Evolutionary conservation across 129 eudicot species (phyloP).

Genomic region (Deinandra increscens): DNA sequence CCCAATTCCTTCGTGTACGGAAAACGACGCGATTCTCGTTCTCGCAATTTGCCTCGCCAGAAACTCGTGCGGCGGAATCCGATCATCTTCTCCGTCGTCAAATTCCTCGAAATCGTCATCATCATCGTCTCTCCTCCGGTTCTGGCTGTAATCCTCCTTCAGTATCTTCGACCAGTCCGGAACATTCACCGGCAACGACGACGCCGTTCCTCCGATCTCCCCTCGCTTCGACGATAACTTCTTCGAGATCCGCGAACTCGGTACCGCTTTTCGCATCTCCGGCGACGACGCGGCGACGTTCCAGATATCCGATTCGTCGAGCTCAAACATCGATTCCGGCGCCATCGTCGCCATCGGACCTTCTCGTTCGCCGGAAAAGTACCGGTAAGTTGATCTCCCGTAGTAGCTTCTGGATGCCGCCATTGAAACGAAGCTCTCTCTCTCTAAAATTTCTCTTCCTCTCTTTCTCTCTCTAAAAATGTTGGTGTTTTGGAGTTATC

Average conservation of each 20-base stretch:
- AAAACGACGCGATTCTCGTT: constrained; percentile 33
- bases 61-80: constrained; percentile 43
- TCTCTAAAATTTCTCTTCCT: not conserved
- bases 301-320: constrained; percentile 81
- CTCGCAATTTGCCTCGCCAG: constrained; percentile 37
- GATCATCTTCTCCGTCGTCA: constrained; percentile 7
- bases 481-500: constrained; percentile 19
- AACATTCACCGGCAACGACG: constrained; percentile 70
- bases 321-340: constrained; percentile 51
- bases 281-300: constrained; percentile 50
- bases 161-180: constrained; percentile 82
- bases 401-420: constrained; percentile 69
- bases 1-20: constrained; percentile 91
- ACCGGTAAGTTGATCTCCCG: constrained; percentile 53
- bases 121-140: constrained; percentile 24
- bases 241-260: constrained; percentile 41
- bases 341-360: constrained; percentile 15
- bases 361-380: constrained; percentile 34
- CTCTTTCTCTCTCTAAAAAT: not conserved
- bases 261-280: constrained; percentile 40
- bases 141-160: constrained; percentile 53
- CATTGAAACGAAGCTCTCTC: constrained; percentile 30
- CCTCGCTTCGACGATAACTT: constrained; percentile 24
- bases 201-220: constrained; percentile 35
- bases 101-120: constrained; percentile 22